phyloP scores from a whole-genome alignment of 2,329 filamentous ascomycete genomes.

The Sclerotinia sclerotiorum region DNA sequence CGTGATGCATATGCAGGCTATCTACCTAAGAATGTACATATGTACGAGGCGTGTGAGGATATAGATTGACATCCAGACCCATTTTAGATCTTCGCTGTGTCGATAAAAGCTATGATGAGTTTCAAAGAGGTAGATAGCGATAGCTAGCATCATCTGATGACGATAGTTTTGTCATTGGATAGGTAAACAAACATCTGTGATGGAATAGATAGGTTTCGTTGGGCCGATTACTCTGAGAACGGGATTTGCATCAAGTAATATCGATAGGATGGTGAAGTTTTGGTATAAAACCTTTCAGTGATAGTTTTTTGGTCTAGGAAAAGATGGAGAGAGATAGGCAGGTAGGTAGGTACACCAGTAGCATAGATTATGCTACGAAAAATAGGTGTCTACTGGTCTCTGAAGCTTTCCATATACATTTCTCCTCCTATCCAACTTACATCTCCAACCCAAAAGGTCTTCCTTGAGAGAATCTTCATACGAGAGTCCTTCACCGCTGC shows the following conservation, averaged over 20 bases:
- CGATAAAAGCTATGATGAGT: constrained; percentile 1
- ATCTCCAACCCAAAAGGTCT: background rate
- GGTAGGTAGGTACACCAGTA: background rate
- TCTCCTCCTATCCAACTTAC: background rate
- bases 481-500: background rate
- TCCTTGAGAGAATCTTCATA: background rate
- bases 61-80: background rate
- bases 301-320: background rate
- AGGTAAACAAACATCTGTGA: background rate
- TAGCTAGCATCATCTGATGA: no score
- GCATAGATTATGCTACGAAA: background rate
- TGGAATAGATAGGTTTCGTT: background rate
- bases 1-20: constrained; percentile 12
- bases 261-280: background rate
- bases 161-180: background rate
- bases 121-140: background rate
- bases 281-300: background rate
- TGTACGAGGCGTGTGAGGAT: background rate
- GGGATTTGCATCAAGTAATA: background rate
- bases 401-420: background rate
- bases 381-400: background rate
- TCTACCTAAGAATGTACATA: background rate
- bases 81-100: background rate
- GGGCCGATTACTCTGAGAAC: background rate
- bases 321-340: background rate